Evolutionary conservation across 1,284 basidiomycete genomes (phyloP), one percentile per base, ranked within the genome.

Genomic region (Ceratobasidium sp.): DNA sequence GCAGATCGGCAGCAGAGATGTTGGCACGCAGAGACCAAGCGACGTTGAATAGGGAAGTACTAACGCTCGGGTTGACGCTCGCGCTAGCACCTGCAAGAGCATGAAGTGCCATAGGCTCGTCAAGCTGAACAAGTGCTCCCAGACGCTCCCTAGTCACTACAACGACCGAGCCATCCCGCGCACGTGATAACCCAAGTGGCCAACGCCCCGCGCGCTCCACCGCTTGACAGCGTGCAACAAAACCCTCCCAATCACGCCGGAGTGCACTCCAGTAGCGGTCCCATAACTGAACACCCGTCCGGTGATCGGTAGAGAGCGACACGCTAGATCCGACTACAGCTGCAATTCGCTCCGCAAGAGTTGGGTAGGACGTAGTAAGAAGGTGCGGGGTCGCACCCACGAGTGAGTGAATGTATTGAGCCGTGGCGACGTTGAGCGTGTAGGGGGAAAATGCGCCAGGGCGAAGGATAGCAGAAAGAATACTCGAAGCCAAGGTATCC

Each of bases 201-300:
- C 94, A 94, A 62, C 95, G 89, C 28, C 93, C 94, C 80, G 91
- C 91, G 65, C 93, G 91, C 84, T 97, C 95, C 15, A 96, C 88
- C 81, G 96, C 95, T 77, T 94, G 90, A 81, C 94, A 95, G 57
- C 94, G 89, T 15, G 96, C 93, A 80, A 97, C 91, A 82, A 97
- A 95, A 1, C 96, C 94, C 82, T 97, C 93, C 95, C 96, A 98
- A 81, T 98, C 95, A 54, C 94, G 87, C 84, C 95, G 96, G 80
- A 97, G 85, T 0, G 92, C 91, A 81, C 90, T 93, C 90, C 94
- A 93, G 83, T 94, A 96, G 73, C 91, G 91, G 66, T 91, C 90
- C 81, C 96, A 89, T 79, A 94, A 91, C 52, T 91, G 88, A 26
- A 92, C 92, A 12, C 96, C 96, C 0, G 94, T 96, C 79, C 91